Evolutionary conservation across 768 basidiomycete species (phyloP).

Genomic region (Leccinellum luteum): DNA sequence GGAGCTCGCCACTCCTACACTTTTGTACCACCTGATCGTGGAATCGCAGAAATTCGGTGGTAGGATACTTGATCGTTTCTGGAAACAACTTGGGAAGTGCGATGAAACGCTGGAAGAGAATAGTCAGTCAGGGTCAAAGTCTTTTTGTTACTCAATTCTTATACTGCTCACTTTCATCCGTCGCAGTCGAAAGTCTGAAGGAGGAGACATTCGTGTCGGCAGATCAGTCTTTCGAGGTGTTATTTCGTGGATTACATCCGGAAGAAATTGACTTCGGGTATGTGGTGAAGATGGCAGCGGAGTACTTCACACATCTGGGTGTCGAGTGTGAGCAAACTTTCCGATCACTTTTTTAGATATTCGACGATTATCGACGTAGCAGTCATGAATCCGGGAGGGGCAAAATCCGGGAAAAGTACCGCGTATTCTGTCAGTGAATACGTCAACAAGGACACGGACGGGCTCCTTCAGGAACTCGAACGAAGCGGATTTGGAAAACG

Average conservation of each 20-base stretch:
- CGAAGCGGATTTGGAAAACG: not conserved
- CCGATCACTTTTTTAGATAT: not conserved
- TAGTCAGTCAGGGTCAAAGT: not conserved
- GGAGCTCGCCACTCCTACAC: not conserved
- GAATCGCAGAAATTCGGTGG: not conserved
- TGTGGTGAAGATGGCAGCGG: not conserved
- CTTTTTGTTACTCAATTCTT: not conserved
- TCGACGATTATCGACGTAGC: not conserved
- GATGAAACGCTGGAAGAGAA: not conserved
- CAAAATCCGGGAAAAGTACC: not conserved
- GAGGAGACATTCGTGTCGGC: not conserved
- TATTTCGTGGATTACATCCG: not conserved
- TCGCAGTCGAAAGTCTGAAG: not conserved
- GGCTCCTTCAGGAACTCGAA: not conserved
- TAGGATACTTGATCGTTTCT: not conserved
- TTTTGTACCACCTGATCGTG: not conserved
- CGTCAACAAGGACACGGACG: not conserved
- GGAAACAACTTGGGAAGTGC: not conserved
- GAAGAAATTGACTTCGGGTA: not conserved
- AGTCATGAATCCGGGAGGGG: constrained; percentile 2
- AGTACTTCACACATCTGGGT: not conserved
- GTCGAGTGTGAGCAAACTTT: not conserved
- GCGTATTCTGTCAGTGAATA: not conserved
- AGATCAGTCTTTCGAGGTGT: not conserved
- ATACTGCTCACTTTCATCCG: not conserved